Evolutionary conservation across 2,329 filamentous ascomycete species (phyloP).

Genomic region (Alternaria sp.): DNA sequence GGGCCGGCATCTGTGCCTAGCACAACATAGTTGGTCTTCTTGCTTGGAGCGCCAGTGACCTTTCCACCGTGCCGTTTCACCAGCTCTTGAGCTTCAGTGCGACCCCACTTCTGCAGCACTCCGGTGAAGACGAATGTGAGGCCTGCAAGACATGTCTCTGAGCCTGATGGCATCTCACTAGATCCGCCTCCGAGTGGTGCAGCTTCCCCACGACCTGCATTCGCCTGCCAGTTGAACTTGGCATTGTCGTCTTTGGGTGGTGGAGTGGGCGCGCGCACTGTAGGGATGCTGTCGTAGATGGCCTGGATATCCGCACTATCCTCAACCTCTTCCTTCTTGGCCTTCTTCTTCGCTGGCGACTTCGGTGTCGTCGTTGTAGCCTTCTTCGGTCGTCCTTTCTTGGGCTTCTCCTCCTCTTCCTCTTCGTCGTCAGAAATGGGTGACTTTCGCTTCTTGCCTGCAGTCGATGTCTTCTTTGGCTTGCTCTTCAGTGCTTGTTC

Average conservation of each 20-base stretch:
- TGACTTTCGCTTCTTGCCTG: slow-evolving; percentile 63
- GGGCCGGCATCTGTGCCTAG: slow-evolving; percentile 90
- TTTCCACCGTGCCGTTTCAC: slow-evolving; percentile 96
- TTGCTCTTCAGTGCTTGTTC: slow-evolving; percentile 49
- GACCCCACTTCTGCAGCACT: slow-evolving; percentile 76
- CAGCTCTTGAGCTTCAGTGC: slow-evolving; percentile 82
- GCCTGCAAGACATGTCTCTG: slow-evolving; percentile 87
- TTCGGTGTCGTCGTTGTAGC: slow-evolving; percentile 47
- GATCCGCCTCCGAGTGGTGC: slow-evolving; percentile 67
- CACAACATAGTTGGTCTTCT: slow-evolving; percentile 93
- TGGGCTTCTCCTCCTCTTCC: slow-evolving; percentile 61
- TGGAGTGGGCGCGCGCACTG: slow-evolving; percentile 81
- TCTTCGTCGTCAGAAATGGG: slow-evolving; percentile 61
- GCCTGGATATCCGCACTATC: slow-evolving; percentile 78
- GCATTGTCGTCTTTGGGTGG: slow-evolving; percentile 69
- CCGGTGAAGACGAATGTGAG: slow-evolving; percentile 96
- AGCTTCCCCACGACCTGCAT: slow-evolving; percentile 64
- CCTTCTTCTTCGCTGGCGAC: slow-evolving; percentile 61
- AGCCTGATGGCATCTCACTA: slow-evolving; percentile 77
- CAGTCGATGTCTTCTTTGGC: slow-evolving; percentile 45
- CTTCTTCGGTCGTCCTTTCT: slow-evolving; percentile 58
- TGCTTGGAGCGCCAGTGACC: slow-evolving; percentile 82
- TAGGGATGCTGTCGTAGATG: slow-evolving; percentile 87
- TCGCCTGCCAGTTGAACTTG: slow-evolving; percentile 79
- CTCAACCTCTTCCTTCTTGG: slow-evolving; percentile 69